phyloP scores from a whole-genome alignment of 306 rosid genomes.

The Cicer chorassanicum region DNA sequence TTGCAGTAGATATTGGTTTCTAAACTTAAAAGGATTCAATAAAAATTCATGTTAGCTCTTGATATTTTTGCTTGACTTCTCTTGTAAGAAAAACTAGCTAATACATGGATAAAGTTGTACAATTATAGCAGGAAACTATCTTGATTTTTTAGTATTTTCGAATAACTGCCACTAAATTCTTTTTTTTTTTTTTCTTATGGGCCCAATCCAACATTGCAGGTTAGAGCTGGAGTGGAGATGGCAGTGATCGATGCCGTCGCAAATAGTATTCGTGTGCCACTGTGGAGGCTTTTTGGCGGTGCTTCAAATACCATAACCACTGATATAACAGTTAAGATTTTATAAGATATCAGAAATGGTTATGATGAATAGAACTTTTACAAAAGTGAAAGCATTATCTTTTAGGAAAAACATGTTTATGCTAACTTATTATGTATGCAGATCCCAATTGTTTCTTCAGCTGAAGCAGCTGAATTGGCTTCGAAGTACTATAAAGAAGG shows the following conservation, averaged over 20 bases:
- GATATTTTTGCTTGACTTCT: too few relatives aligned
- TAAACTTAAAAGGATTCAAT: too few relatives aligned
- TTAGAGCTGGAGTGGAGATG: conserved; percentile 97
- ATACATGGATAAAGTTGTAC: too few relatives aligned
- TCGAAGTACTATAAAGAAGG: conserved; percentile 77
- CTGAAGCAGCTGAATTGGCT: conserved; percentile 85
- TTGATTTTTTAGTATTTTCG: conserved; percentile 10
- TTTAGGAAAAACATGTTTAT: conserved; percentile 39
- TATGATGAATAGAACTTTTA: neutral
- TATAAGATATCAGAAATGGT: conserved; percentile 27
- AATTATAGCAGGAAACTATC: too few relatives aligned
- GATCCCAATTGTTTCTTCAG: conserved; percentile 87
- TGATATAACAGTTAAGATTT: conserved; percentile 79
- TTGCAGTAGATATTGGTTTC: too few relatives aligned
- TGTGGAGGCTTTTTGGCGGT: conserved; percentile 96
- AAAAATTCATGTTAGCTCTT: too few relatives aligned
- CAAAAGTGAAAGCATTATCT: conserved; percentile 17
- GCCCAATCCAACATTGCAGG: conserved; percentile 62
- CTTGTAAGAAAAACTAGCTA: too few relatives aligned
- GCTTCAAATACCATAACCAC: conserved; percentile 80
- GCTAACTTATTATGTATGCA: conserved; percentile 49
- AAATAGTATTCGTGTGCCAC: conserved; percentile 73
- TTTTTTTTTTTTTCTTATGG: neutral
- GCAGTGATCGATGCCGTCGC: conserved; percentile 91
- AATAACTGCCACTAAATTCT: neutral